Base-by-base conservation (phyloP, 75 land plant species). In the Chamaecyparis obtusa region DNA sequence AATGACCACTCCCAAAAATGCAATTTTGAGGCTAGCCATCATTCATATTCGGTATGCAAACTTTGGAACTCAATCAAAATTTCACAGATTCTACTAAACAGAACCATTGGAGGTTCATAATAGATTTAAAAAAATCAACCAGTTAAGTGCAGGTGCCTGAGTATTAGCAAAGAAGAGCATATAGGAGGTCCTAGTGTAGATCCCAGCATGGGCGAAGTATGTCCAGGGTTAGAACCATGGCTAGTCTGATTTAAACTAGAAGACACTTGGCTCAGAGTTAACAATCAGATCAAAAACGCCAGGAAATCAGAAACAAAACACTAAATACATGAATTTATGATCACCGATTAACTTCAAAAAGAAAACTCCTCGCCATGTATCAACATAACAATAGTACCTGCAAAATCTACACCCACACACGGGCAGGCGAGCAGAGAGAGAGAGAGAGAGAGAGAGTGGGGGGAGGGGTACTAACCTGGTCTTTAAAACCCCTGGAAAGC, bases 401-500 rank as follows among this genome's bases (percentile, higher is more conserved):
- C 19, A 0, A 43, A 69, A 37, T 49, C 51, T 9, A 49, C 51
- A 46, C 49, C 7, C 49, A 46, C 49, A 46, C 7, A 46, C 7
- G 10, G 74, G 64, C n/a, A 41, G 54, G 11, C 2, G 11, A 84
- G 24, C 30, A 32, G 84, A 32, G 33, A 51, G 15, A 24, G 71
- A 67, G n/a, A 27, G 71, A 27, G n/a, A 67, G 9, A 55, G 30
- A 69, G 1, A n/a, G 72, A n/a, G 0, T n/a, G n/a, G n/a, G n/a
- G n/a, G n/a, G n/a, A n/a, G n/a, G n/a, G n/a, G n/a, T n/a, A 74
- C 76, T 19, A 41, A 95, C 95, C 95, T 94, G 94, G 78, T 94
- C 96, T 89, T 95, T 95, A 87, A 95, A 95, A 56, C 96, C 97
- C 71, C 96, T 83, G 11, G 96, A 95, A 56, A 94, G 96, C 96